Evolutionary conservation across 495 filamentous ascomycete genomes (phyloP).

Genomic region (Trichoderma asperelloides): DNA sequence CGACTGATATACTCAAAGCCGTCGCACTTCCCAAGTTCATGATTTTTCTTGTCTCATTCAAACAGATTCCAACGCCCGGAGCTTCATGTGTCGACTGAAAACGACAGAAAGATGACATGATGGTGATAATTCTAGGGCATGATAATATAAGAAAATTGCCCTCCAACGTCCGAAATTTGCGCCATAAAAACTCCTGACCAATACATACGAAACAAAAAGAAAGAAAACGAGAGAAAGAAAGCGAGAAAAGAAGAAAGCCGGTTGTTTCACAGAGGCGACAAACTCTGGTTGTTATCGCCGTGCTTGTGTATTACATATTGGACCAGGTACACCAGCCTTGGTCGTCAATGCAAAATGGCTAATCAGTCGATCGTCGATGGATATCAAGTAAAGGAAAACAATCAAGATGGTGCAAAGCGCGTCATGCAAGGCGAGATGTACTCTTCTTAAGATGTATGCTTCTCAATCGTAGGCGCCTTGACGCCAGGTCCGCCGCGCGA

Average conservation of each 20-base stretch:
- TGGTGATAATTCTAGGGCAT: not conserved
- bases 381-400: not conserved
- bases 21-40: not conserved
- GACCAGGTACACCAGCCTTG: not conserved
- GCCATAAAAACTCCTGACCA: not conserved
- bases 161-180: not conserved
- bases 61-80: not conserved
- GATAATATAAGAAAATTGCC: not conserved
- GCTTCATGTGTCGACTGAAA: not conserved
- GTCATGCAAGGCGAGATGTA: not conserved
- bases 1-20: not conserved
- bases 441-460: not conserved
- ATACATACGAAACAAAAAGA: not conserved
- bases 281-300: not conserved
- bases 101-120: not conserved
- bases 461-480: conserved; percentile 3
- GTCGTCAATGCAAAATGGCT: not conserved
- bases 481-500: not conserved
- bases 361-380: not conserved
- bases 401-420: not conserved
- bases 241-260: not conserved
- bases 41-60: not conserved
- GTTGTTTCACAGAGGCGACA: not conserved
- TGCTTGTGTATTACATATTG: not conserved
- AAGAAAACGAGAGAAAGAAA: not conserved